Base-by-base conservation (phyloP, 2,329 filamentous ascomycete species). In the Sporothrix brasiliensis region DNA sequence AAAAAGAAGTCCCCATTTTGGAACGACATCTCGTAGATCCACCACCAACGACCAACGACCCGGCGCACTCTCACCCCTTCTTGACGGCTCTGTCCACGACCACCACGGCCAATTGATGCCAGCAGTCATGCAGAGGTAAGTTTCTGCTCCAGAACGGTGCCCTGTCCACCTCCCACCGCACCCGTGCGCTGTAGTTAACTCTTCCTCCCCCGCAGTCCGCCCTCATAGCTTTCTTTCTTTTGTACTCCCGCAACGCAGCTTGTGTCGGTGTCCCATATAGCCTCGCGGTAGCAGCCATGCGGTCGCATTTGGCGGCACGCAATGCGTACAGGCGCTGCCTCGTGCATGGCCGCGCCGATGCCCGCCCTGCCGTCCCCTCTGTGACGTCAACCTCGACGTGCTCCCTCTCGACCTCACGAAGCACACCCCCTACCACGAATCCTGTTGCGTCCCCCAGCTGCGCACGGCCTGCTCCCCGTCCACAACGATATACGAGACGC, bases 291-390 rank as follows among this genome's bases (percentile, higher is more conserved):
- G 16, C 47, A 50, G 47, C 77, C 71, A 89, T 89, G 87, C 84
- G 84, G 70, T 87, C 87, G 73, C 85, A 87, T 74, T 81, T 89
- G 76, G 87, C 72, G 68, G 73, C 86, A 72, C 86, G 86, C 78
- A 80, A 83, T 78, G 85, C 88, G 74, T 87, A 87, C 78, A 84
- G 85, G 75, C 82, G 83, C 75, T 89, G 74, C 79, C 83, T 77
- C 83, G 84, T 7, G 10, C 73, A 60, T 34, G 34, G 65, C 44
- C 58, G 21, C n/a, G 27, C 58, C 19, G 68, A 69, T 2, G 21
- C n/a, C 30, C 39, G 16, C 14, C 67, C 44, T 44, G 11, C 52
- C 60, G 61, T 52, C 21, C 30, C n/a, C 27, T 34, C 27, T 7
- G 13, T 52, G 66, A 47, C 60, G 16, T 50, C 70, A 27, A 39